phyloP scores from a whole-genome alignment of 1,284 basidiomycete species.

The Ceratobasidium sp. region DNA sequence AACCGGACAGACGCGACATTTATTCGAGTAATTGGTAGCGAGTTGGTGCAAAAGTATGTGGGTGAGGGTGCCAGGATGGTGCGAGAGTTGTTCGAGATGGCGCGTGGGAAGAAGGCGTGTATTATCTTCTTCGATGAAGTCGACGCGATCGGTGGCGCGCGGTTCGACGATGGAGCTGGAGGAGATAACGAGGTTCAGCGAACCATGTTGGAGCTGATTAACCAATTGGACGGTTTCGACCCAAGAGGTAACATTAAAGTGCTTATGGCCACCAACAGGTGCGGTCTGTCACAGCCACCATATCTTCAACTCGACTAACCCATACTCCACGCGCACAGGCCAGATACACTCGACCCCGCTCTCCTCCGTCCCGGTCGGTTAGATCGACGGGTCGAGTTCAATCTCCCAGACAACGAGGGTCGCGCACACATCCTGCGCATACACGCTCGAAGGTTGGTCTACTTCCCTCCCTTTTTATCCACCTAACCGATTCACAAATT shows the following conservation, averaged over 20 bases:
- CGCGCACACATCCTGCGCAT: slow-evolving; percentile 97
- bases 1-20: slow-evolving; percentile 99
- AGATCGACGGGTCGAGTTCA: slow-evolving; percentile 97
- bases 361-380: slow-evolving; percentile 95
- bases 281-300: slow-evolving; percentile 50
- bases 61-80: slow-evolving; percentile 99
- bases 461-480: slow-evolving; percentile 29
- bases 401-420: slow-evolving; percentile 95
- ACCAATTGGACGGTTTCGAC: slow-evolving; percentile 99
- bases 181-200: slow-evolving; percentile 99
- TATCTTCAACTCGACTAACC: background rate
- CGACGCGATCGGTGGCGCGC: slow-evolving; percentile 97
- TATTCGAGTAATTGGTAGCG: slow-evolving; percentile 98
- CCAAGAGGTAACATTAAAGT: slow-evolving; percentile 99
- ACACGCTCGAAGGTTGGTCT: slow-evolving; percentile 88
- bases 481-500: slow-evolving; percentile 37
- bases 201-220: slow-evolving; percentile 99
- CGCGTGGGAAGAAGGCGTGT: slow-evolving; percentile 97
- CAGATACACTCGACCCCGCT: slow-evolving; percentile 98
- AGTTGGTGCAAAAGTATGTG: slow-evolving; percentile 99
- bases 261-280: slow-evolving; percentile 98
- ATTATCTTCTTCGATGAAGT: slow-evolving; percentile 99
- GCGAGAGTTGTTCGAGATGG: slow-evolving; percentile 99
- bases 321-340: slow-evolving; percentile 65
- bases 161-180: slow-evolving; percentile 98